Evolutionary conservation across 140 eudicot genomes (phyloP), one percentile per base, ranked within the genome.

Genomic region (Ambrosia hybrid): DNA sequence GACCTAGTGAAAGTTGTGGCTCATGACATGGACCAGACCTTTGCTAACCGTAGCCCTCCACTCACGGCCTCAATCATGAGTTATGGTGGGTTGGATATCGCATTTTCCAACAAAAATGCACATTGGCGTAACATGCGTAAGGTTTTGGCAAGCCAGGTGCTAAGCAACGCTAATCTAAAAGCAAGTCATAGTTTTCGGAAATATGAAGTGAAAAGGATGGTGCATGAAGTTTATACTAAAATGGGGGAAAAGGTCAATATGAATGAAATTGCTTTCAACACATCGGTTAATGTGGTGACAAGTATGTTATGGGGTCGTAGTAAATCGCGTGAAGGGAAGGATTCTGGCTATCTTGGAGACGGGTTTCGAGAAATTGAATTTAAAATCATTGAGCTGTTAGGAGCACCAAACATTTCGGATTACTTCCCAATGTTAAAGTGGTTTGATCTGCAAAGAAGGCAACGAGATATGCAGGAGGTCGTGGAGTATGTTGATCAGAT

Each of bases 341-440:
- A 43, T 56, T 55, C 21, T 49, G 71, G 80, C 33, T 69, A 1
- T 6, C 12, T 85, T 48, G 80, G 73, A 34, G 68, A 60, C 30
- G 83, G 74, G 45, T 79, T 85, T 9, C 57, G 82, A 49, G 67
- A 68, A 63, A 81, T 76, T 51, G 79, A 76, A 39, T 67, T 48
- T n/a, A 81, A 79, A 77, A 62, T 82, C n/a, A 53, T 68, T 4
- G 53, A 14, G 41, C 49, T 80, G 34, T 1, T 85, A 9, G 87
- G 81, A 17, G 59, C 33, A 13, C 90, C 87, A 2, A 79, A 85
- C 26, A 41, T 85, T 11, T 85, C 87, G 39, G 90, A 85, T 70
- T 85, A 82, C 51, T 57, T 76, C 53, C 87, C 87, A 21, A 51
- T 68, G 51, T 12, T 85, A 76, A 57, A 77, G 1, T 15, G 79